A percentile compares a stretch with the other conserved stretches of the same genome.
phyloP scores from a whole-genome alignment of 2,329 filamentous ascomycete genomes.

The Didymella segeticola region DNA sequence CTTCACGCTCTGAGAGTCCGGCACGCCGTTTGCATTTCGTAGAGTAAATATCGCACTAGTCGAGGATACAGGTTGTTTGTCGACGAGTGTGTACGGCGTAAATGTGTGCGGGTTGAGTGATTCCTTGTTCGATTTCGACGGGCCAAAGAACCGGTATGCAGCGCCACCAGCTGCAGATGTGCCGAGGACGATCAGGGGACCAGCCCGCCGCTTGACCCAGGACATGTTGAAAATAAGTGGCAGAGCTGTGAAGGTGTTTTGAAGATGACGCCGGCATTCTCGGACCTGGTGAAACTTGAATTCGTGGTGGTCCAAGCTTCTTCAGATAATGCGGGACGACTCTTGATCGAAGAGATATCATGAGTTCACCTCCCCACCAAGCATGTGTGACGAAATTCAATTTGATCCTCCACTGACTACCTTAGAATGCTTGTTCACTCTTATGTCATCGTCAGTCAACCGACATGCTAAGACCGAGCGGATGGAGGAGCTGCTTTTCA shows the following conservation, averaged over 20 bases:
- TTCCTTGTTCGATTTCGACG: slow-evolving; percentile 31
- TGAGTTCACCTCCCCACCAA: too few species aligned
- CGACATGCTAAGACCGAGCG: too few species aligned
- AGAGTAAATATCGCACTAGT: slow-evolving; percentile 74
- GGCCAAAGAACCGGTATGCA: slow-evolving; percentile 40
- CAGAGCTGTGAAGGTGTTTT: neutral
- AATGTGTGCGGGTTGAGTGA: slow-evolving; percentile 67
- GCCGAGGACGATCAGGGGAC: slow-evolving; percentile 42
- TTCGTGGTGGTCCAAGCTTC: slow-evolving; percentile 4
- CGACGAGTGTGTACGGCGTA: slow-evolving; percentile 68
- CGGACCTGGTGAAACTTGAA: slow-evolving; percentile 7
- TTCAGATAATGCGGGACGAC: neutral
- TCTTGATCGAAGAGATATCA: neutral
- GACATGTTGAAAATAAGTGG: slow-evolving; percentile 29
- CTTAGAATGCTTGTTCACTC: too few species aligned
- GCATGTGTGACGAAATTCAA: too few species aligned
- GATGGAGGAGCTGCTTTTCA: too few species aligned
- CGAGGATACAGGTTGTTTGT: slow-evolving; percentile 68
- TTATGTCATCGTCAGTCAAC: too few species aligned
- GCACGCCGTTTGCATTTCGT: slow-evolving; percentile 46
- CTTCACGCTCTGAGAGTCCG: slow-evolving; percentile 40
- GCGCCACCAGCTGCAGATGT: slow-evolving; percentile 44
- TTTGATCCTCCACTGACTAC: too few species aligned
- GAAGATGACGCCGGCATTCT: neutral
- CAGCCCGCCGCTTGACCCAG: slow-evolving; percentile 37